phyloP scores from a whole-genome alignment of 2,329 filamentous ascomycete species.

The Colletotrichum tropicicola region DNA sequence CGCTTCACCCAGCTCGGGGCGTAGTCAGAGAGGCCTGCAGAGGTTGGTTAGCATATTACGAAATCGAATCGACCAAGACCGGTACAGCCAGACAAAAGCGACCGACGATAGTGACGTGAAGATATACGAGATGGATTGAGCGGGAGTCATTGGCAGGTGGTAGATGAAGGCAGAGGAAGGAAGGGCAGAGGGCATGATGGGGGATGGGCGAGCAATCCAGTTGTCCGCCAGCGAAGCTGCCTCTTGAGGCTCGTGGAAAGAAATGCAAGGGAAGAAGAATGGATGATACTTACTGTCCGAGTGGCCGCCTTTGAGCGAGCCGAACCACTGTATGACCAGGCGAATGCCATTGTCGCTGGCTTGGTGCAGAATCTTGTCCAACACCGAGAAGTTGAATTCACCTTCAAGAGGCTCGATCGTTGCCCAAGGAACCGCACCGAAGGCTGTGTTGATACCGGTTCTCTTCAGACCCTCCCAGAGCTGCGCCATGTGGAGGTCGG shows the following conservation, averaged over 20 bases:
- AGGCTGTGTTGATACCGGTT: conserved; percentile 40
- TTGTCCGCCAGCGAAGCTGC: no score
- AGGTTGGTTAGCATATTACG: no score
- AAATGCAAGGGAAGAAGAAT: no score
- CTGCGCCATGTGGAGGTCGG: conserved; percentile 33
- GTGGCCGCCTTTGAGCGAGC: not conserved
- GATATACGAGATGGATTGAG: no score
- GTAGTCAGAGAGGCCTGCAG: not conserved
- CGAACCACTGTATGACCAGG: conserved; percentile 1
- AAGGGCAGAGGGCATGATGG: no score
- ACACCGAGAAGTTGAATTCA: conserved; percentile 36
- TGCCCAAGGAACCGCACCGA: conserved; percentile 42
- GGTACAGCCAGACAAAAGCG: no score
- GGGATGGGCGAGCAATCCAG: no score
- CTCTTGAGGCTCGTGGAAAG: no score
- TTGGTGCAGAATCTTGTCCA: conserved; percentile 36
- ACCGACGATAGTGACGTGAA: no score
- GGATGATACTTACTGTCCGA: not conserved
- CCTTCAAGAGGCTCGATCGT: conserved; percentile 40
- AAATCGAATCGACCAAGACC: no score
- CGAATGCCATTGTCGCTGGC: conserved; percentile 30
- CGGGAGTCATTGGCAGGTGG: no score
- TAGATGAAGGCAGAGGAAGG: no score
- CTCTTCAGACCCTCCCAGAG: conserved; percentile 36
- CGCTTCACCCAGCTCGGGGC: not conserved